phyloP scores from a whole-genome alignment of 2,329 filamentous ascomycete genomes.

The Didymellaceae sp. region DNA sequence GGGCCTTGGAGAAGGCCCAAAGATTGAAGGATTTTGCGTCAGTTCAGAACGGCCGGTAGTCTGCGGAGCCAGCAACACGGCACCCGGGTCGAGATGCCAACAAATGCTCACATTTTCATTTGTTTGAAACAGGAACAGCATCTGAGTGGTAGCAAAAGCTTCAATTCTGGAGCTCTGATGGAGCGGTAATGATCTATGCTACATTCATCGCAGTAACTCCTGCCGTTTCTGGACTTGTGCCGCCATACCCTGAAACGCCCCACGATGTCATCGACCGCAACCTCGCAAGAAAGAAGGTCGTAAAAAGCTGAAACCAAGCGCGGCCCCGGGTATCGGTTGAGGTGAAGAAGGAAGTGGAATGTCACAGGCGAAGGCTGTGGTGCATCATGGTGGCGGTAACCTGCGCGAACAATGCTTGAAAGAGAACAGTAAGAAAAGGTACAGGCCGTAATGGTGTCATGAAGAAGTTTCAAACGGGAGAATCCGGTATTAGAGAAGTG shows the following conservation, averaged over 20 bases:
- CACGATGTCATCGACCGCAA: slow-evolving; percentile 23
- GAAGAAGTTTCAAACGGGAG: slow-evolving; percentile 5
- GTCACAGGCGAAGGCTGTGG: slow-evolving; percentile 2
- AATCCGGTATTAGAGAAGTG: slow-evolving; percentile 29
- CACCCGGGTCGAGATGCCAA: slow-evolving; percentile 7
- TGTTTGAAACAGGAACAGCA: slow-evolving; percentile 8
- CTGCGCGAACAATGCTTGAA: not conserved
- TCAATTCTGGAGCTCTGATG: slow-evolving; percentile 31
- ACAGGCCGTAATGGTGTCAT: slow-evolving; percentile 38
- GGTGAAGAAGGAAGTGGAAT: slow-evolving; percentile 23
- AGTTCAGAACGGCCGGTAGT: not conserved
- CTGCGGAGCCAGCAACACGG: not conserved
- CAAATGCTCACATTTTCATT: slow-evolving; percentile 1
- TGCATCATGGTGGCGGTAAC: slow-evolving; percentile 14
- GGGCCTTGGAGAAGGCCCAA: not conserved
- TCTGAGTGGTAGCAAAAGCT: slow-evolving; percentile 21
- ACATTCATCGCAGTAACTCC: slow-evolving; percentile 31
- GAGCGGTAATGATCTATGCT: slow-evolving; percentile 32
- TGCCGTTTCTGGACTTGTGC: slow-evolving; percentile 23
- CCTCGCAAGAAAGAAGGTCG: slow-evolving; percentile 22
- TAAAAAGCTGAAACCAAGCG: slow-evolving; percentile 28
- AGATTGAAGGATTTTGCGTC: not conserved
- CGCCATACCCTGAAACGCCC: slow-evolving; percentile 38
- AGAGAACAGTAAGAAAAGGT: not conserved
- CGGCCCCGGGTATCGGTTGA: slow-evolving; percentile 40